Base-by-base conservation (phyloP, 164 flowering plant genomes). In the Vitis amurensis region DNA sequence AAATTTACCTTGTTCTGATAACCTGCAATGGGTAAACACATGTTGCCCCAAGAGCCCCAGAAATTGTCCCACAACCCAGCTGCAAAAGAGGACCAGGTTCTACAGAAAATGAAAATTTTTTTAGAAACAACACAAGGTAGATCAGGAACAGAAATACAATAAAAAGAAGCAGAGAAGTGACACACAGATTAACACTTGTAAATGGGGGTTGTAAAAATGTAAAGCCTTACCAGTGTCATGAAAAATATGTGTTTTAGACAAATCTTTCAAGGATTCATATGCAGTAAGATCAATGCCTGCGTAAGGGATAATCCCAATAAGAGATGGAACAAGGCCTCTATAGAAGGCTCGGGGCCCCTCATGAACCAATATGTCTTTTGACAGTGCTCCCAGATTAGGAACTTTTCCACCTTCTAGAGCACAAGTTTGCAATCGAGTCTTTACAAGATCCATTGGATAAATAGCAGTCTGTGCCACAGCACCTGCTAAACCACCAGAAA, bases 11-110 rank as follows among this genome's bases (percentile, higher is more conserved):
- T 60, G 99, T 96, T 67, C 99, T 76, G 50, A 96, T 77, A 72
- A 96, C 99, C 85, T 96, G 99, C 79, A 96, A 82, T 0, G 99
- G 99, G 71, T 96, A 95, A 71, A 93, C 99, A 78, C 95, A 96
- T 2, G 94, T 86, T 57, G 99, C 99, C 70, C 98, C 98, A 71
- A 96, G 88, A 69, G 98, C 89, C 75, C 98, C 99, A 3, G 99
- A 96, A 11, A 91, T 59, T 48, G 94, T 96, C 64, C 99, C 99
- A 75, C 99, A 93, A 23, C 95, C 91, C 67, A 94, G 80, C 80
- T 92, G 98, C 80, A 88, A 84, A 63, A 96, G 78, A 27, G 84
- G 76, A 10, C 84, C 84, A 30, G 84, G 82, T 27, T 81, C 82
- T 78, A 47, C 71, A 23, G 29, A 17, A 31, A 11, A 31, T 13